Percentiles rank a stretch among this genome's conserved stretches.
Evolutionary conservation across 495 filamentous ascomycete species (phyloP).

Genomic region (Hypoxylon intermedium): DNA sequence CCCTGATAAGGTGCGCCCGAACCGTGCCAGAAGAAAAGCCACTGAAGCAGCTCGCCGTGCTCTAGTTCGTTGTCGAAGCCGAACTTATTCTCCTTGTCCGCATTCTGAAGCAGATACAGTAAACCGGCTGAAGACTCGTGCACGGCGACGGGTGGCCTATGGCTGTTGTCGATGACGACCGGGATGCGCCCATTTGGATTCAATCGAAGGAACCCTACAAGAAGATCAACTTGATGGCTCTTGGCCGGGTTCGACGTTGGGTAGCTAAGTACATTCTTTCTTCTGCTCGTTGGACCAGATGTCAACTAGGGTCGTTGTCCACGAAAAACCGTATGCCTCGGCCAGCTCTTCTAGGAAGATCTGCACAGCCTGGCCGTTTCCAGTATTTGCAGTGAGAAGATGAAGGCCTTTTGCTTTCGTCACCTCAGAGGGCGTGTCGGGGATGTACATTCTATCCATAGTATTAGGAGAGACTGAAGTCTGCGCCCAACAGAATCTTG

Average conservation of each 20-base stretch:
- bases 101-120: constrained; percentile 47
- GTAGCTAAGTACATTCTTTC: constrained; percentile 49
- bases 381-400: constrained; percentile 44
- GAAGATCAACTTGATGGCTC: not conserved
- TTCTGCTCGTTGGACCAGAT: constrained; percentile 62
- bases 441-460: constrained; percentile 34
- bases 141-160: constrained; percentile 55
- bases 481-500: too few relatives aligned
- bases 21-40: constrained; percentile 57
- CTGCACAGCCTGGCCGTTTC: constrained; percentile 35
- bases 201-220: constrained; percentile 54
- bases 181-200: constrained; percentile 57
- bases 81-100: constrained; percentile 28
- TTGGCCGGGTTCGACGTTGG: too few relatives aligned
- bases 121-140: constrained; percentile 59
- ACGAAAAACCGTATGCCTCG: constrained; percentile 57
- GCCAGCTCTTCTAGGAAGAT: constrained; percentile 36
- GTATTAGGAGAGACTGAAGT: too few relatives aligned
- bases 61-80: constrained; percentile 52
- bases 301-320: constrained; percentile 58
- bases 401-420: constrained; percentile 49
- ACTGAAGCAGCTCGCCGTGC: constrained; percentile 48
- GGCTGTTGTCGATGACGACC: constrained; percentile 55
- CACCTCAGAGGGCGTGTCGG: constrained; percentile 46
- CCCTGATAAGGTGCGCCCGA: constrained; percentile 51